Conservation (phyloP, 225 moss, liverwort and hornwort species). For the Thuidium tamariscinum region DNA sequence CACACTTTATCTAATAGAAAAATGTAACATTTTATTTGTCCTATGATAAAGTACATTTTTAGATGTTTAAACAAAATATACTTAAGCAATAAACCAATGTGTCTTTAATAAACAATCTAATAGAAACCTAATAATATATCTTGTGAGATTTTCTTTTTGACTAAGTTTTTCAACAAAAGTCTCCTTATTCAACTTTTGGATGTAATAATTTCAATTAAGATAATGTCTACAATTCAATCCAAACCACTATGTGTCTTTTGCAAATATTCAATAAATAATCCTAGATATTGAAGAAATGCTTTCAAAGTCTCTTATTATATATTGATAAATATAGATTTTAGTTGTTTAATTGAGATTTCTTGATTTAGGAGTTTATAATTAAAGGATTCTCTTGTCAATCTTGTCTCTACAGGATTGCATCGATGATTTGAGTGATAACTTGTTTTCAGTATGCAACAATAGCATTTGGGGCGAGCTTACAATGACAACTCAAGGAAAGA, state of each 20-base stretch:
- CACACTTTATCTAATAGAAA: too few species aligned
- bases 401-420: background rate
- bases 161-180: fast-evolving
- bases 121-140: too few species aligned
- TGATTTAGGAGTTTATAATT: background rate
- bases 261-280: fast-evolving
- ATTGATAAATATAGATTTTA: fast-evolving
- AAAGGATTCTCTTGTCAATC: background rate
- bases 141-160: background rate
- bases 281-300: background rate
- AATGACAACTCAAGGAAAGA: background rate
- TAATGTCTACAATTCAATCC: background rate
- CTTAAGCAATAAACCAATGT: background rate
- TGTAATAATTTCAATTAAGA: background rate
- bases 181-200: fast-evolving
- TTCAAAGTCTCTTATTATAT: too few species aligned
- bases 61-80: background rate
- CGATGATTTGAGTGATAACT: background rate
- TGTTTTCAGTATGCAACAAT: background rate
- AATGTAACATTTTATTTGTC: background rate
- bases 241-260: fast-evolving
- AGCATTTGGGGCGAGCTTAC: constrained; percentile 10
- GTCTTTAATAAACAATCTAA: background rate
- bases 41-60: background rate
- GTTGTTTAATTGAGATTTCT: background rate